Evolutionary conservation across 2,329 filamentous ascomycete species (phyloP).

Genomic region (Nothomitra cinnamomea): DNA sequence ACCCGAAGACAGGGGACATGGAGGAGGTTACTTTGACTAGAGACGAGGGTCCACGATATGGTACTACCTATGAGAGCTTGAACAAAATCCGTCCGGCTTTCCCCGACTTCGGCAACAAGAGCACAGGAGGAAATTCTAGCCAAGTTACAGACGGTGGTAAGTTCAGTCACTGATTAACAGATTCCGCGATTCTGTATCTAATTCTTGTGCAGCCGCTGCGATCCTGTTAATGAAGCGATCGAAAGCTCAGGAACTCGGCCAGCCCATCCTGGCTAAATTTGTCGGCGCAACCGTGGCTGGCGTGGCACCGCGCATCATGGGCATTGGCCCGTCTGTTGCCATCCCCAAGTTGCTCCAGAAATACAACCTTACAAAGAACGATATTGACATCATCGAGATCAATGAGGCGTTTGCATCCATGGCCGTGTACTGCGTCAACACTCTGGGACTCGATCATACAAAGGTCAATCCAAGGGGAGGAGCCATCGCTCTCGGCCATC

Average conservation of each 20-base stretch:
- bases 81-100: conserved; percentile 83
- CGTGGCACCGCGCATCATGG: conserved; percentile 88
- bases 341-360: conserved; percentile 72
- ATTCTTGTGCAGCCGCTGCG: conserved; percentile 42
- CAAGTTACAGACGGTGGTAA: conserved; percentile 78
- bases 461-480: conserved; percentile 98
- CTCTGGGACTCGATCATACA: conserved; percentile 62
- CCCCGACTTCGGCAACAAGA: conserved; percentile 78
- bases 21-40: conserved; percentile 66
- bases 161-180: background rate
- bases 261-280: conserved; percentile 83
- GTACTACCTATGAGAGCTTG: conserved; percentile 78
- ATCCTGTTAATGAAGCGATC: conserved; percentile 91
- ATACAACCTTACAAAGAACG: conserved; percentile 59
- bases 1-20: conserved; percentile 78
- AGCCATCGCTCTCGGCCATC: conserved; percentile 91
- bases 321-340: conserved; percentile 84
- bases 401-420: conserved; percentile 97
- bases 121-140: conserved; percentile 76
- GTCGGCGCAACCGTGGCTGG: conserved; percentile 74
- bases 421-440: conserved; percentile 82
- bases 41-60: conserved; percentile 75
- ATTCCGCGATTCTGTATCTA: background rate
- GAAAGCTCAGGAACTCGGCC: conserved; percentile 77
- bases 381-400: conserved; percentile 96